Evolutionary conservation across 2,329 filamentous ascomycete species (phyloP).

Genomic region (Hypoxylon sp.): DNA sequence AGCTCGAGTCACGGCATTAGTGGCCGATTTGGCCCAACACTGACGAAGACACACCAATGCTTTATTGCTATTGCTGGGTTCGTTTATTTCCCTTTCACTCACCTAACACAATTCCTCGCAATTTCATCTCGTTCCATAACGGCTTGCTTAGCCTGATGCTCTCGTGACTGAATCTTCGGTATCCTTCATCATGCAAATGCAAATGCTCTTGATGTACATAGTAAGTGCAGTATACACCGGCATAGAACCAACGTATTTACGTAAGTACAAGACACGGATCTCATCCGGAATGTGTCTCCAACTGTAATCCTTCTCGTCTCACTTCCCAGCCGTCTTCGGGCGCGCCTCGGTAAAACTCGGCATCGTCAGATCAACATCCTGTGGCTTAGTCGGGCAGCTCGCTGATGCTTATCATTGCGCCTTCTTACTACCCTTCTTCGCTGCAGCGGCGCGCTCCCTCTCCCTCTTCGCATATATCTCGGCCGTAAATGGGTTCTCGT

Average conservation of each 20-base stretch:
- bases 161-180: constrained; percentile 6
- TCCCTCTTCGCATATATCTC: constrained; percentile 93
- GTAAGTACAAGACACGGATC: background rate
- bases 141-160: constrained; percentile 2
- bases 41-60: background rate
- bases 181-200: constrained; percentile 23
- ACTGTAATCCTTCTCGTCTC: constrained; percentile 12
- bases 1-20: constrained; percentile 7
- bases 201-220: constrained; percentile 10
- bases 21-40: background rate
- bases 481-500: constrained; percentile 94
- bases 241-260: background rate
- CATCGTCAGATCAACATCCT: constrained; percentile 7
- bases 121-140: background rate
- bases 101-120: background rate
- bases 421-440: constrained; percentile 63
- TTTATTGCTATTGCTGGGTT: background rate
- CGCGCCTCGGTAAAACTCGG: constrained; percentile 26
- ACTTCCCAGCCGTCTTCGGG: constrained; percentile 27
- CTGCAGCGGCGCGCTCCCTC: constrained; percentile 63
- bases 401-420: constrained; percentile 55
- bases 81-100: background rate
- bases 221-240: constrained; percentile 23
- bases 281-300: constrained; percentile 16
- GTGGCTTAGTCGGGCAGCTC: constrained; percentile 8